These are phyloP conservation scores for Aspergillus ruber DNA, from an alignment of 2,329 filamentous ascomycete species.

Conservation along the genomic window DNA sequence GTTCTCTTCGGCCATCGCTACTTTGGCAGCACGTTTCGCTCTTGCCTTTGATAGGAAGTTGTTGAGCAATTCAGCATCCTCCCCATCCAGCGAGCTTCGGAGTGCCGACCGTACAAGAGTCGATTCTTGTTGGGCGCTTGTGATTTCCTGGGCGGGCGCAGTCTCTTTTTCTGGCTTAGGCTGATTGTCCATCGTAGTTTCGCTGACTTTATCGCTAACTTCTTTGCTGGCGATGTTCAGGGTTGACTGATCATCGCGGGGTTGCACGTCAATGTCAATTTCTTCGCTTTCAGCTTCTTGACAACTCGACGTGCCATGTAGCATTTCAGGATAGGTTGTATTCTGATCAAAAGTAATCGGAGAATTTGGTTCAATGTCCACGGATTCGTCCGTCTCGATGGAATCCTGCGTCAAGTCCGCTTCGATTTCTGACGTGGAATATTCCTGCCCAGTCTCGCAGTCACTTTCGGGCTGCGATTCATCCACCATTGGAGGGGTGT, in stretches of 20 bases:
- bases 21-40: slow-evolving; percentile 35
- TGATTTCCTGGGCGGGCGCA: neutral
- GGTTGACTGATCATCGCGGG: slow-evolving; percentile 1
- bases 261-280: slow-evolving; percentile 10
- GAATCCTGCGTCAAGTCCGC: slow-evolving; percentile 4
- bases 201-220: slow-evolving; percentile 1
- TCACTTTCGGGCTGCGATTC: neutral
- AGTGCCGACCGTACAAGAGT: slow-evolving; percentile 31
- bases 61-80: slow-evolving; percentile 35
- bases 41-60: slow-evolving; percentile 36
- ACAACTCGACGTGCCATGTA: slow-evolving; percentile 13
- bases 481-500: neutral
- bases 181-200: slow-evolving; percentile 8
- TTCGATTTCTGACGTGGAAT: slow-evolving; percentile 14
- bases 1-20: slow-evolving; percentile 13
- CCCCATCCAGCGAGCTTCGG: slow-evolving; percentile 31
- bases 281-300: slow-evolving; percentile 3
- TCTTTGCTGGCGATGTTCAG: neutral
- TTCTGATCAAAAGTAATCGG: slow-evolving; percentile 6
- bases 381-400: slow-evolving; percentile 11
- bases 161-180: neutral
- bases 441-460: slow-evolving; percentile 4
- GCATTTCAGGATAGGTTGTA: slow-evolving; percentile 14
- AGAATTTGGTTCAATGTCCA: slow-evolving; percentile 7
- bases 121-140: slow-evolving; percentile 21